Evolutionary conservation across 2,329 filamentous ascomycete species (phyloP).

Genomic region (Hansfordia pulvinata): DNA sequence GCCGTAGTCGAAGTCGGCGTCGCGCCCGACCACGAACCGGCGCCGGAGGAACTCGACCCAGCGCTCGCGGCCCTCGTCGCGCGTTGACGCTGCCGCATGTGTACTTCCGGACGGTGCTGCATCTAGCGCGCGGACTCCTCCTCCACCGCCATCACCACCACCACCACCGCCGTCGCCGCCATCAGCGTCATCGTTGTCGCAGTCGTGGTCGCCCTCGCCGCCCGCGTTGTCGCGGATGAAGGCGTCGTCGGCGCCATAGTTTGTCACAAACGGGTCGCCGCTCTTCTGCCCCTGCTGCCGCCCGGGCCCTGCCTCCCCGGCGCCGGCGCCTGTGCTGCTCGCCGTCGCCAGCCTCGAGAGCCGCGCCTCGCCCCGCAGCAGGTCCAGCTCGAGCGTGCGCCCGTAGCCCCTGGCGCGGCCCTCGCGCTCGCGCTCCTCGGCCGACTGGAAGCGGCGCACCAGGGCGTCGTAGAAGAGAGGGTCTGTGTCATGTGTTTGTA

Average conservation of each 20-base stretch:
- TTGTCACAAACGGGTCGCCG: too few relatives aligned
- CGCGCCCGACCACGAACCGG: constrained; percentile 62
- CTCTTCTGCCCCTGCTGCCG: too few relatives aligned
- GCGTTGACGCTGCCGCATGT: constrained; percentile 24
- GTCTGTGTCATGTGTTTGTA: constrained; percentile 29
- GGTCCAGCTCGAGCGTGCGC: constrained; percentile 63
- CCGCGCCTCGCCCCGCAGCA: constrained; percentile 64
- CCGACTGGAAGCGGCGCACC: constrained; percentile 62
- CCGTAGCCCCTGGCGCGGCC: constrained; percentile 65
- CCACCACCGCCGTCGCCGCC: background rate
- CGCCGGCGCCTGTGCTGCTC: background rate
- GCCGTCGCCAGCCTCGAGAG: constrained; percentile 37
- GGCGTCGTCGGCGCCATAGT: background rate
- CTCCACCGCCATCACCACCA: background rate
- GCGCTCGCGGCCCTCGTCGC: constrained; percentile 51
- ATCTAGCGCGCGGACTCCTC: background rate
- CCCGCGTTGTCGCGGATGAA: background rate
- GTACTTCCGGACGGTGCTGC: constrained; percentile 17
- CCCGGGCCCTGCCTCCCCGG: too few relatives aligned
- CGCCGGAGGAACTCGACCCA: constrained; percentile 63
- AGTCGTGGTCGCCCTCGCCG: background rate
- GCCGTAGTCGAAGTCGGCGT: constrained; percentile 67
- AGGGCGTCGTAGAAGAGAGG: constrained; percentile 73
- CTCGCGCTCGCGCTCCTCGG: constrained; percentile 60
- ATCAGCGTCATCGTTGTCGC: background rate